Evolutionary conservation across 306 rosid species (phyloP).

Genomic region (Acmispon strigosus): DNA sequence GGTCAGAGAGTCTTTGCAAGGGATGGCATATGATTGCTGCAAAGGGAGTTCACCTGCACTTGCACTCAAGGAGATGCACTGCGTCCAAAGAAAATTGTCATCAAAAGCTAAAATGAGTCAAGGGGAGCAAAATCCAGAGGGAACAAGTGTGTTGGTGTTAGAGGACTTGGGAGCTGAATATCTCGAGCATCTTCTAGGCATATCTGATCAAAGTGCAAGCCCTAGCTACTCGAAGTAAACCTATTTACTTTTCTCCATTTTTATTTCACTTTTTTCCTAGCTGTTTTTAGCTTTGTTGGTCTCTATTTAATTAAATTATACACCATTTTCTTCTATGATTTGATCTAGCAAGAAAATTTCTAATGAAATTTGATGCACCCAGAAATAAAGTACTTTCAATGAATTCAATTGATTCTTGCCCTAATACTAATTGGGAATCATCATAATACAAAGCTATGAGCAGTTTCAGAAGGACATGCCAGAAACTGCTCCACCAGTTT

Average conservation of each 20-base stretch:
- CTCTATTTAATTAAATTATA: no score
- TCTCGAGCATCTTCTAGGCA: constrained; percentile 47
- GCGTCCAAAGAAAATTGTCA: neutral
- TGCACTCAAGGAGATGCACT: constrained; percentile 38
- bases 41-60: constrained; percentile 46
- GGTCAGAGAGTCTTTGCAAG: constrained; percentile 26
- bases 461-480: no score
- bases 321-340: no score
- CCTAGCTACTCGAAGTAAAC: neutral
- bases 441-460: no score
- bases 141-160: constrained; percentile 21
- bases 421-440: no score
- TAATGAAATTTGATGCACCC: no score
- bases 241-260: neutral
- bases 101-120: neutral
- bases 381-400: no score
- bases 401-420: no score
- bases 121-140: neutral
- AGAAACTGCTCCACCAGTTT: no score
- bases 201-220: constrained; percentile 10
- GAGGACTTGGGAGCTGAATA: constrained; percentile 60
- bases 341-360: no score
- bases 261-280: neutral
- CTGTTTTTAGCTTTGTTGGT: no score
- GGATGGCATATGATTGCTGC: neutral